Conservation (phyloP, 106 monocot genomes). For the Platanthera guangdongensis region DNA sequence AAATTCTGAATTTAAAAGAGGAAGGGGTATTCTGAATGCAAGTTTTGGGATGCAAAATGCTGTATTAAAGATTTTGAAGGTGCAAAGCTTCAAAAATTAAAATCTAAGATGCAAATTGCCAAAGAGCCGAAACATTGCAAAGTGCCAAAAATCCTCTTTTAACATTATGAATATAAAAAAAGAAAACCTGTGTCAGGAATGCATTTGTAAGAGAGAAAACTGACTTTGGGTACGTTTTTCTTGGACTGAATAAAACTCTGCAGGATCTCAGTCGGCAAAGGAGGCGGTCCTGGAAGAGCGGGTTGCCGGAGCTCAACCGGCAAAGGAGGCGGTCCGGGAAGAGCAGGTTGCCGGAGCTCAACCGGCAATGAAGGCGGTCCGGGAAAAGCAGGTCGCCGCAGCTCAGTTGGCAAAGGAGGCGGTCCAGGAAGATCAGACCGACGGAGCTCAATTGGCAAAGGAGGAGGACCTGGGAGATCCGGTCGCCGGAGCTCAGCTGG, state of each 20-base stretch:
- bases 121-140: no score
- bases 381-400: constrained; percentile 1
- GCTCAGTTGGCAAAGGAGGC: constrained; percentile 13
- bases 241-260: constrained; percentile 8
- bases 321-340: constrained; percentile 18
- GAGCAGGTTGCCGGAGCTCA: constrained; percentile 3
- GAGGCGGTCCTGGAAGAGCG: background rate
- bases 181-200: background rate
- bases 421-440: constrained; percentile 10
- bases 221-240: constrained; percentile 10
- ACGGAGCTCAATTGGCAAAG: constrained; percentile 14
- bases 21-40: no score
- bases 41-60: no score
- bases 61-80: no score
- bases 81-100: no score
- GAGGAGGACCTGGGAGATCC: background rate
- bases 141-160: no score
- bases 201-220: background rate
- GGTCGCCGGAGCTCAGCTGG: constrained; percentile 11
- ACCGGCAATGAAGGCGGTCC: constrained; percentile 6
- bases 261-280: constrained; percentile 12
- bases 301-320: constrained; percentile 11
- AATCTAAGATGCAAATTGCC: no score
- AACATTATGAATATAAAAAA: no score
- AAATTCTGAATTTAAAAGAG: no score